Conservation (phyloP, 257 asterid genomes). For the Solanum rostratum region DNA sequence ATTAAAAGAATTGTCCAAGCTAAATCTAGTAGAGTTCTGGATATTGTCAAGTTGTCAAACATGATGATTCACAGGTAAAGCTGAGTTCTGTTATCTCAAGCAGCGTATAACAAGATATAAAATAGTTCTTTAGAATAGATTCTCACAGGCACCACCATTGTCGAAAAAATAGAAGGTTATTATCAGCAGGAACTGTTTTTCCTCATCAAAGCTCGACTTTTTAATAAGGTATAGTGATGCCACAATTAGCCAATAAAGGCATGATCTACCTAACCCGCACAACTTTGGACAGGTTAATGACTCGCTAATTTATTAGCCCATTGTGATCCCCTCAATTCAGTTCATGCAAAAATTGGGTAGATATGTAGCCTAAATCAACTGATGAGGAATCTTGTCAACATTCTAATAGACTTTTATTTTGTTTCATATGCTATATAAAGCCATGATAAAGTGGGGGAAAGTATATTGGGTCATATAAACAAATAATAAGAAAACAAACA, state of each 20-base stretch:
- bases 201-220: neutral
- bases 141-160: neutral
- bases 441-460: neutral
- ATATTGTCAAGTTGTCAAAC: neutral
- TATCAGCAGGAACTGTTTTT: neutral
- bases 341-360: neutral
- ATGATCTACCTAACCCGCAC: neutral
- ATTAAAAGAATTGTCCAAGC: neutral
- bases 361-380: neutral
- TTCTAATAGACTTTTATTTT: neutral
- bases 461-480: neutral
- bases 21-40: neutral
- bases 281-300: neutral
- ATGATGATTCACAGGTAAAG: neutral
- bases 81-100: neutral
- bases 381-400: neutral
- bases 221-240: neutral
- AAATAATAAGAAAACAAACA: neutral
- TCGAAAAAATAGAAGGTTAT: neutral
- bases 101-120: neutral
- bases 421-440: neutral
- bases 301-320: neutral
- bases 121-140: neutral
- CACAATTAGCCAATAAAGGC: neutral
- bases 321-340: neutral